Conservation (phyloP, 2,329 filamentous ascomycete species). For the Blastomyces percursus region DNA sequence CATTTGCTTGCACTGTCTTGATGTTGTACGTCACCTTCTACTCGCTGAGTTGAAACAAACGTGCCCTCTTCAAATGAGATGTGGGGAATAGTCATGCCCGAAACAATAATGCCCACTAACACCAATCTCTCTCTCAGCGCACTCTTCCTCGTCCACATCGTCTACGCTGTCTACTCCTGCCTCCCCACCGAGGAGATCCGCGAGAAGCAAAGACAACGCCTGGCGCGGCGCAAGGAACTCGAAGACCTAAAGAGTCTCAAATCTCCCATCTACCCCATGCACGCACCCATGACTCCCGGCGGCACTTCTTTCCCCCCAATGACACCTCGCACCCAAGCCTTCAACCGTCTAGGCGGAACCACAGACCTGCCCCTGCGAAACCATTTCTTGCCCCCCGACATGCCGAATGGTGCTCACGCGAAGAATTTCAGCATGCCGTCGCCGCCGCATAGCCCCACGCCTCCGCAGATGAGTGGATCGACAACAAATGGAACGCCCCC, state of each 20-base stretch:
- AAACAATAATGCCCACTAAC: conserved; percentile 11
- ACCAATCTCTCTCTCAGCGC: conserved; percentile 25
- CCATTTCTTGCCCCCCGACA: conserved; percentile 19
- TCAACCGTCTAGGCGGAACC: conserved; percentile 31
- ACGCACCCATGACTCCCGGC: conserved; percentile 19
- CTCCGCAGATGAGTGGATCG: neutral
- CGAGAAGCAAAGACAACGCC: conserved; percentile 17
- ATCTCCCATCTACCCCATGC: conserved; percentile 28
- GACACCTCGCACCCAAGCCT: conserved; percentile 34
- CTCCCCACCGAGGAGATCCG: conserved; percentile 33
- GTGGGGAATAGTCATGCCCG: neutral
- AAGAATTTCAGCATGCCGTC: conserved; percentile 13
- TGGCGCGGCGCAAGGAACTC: conserved; percentile 25
- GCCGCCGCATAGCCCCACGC: conserved; percentile 12
- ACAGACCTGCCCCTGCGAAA: conserved; percentile 33
- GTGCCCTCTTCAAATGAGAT: neutral
- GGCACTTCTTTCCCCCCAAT: conserved; percentile 26
- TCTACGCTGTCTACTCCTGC: conserved; percentile 39
- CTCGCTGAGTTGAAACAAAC: neutral
- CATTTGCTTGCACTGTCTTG: conserved; percentile 46
- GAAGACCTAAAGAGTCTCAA: conserved; percentile 27
- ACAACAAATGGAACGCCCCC: neutral
- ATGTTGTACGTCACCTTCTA: conserved; percentile 40
- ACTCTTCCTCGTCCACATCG: conserved; percentile 41
- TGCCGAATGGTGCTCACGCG: neutral